Evolutionary conservation across 2,329 filamentous ascomycete genomes (phyloP).

Genomic region (Neopestalotiopsis clavispora): DNA sequence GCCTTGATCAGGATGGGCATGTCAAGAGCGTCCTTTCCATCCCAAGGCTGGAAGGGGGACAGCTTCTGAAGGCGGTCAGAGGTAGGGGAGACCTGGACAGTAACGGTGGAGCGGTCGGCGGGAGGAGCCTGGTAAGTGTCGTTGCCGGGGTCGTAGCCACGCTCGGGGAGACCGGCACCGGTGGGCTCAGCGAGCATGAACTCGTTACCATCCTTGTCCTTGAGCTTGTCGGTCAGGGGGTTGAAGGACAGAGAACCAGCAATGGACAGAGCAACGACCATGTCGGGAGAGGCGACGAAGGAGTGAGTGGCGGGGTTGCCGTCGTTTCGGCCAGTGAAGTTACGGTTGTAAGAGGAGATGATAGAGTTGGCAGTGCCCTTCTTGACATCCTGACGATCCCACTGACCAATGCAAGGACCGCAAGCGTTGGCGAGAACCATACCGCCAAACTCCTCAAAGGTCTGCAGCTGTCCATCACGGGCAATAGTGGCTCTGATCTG

Average conservation of each 20-base stretch:
- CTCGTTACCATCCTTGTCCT: slow-evolving; percentile 95
- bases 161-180: slow-evolving; percentile 78
- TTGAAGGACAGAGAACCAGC: slow-evolving; percentile 92
- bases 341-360: slow-evolving; percentile 98
- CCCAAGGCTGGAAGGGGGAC: slow-evolving; percentile 83
- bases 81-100: slow-evolving; percentile 82
- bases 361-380: slow-evolving; percentile 97
- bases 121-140: slow-evolving; percentile 98
- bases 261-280: slow-evolving; percentile 85
- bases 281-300: slow-evolving; percentile 88
- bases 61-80: slow-evolving; percentile 96
- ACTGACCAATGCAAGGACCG: slow-evolving; percentile 91
- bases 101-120: slow-evolving; percentile 72
- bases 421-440: slow-evolving; percentile 95
- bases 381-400: slow-evolving; percentile 91
- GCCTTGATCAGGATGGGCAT: slow-evolving; percentile 96
- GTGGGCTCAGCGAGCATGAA: slow-evolving; percentile 84
- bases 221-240: slow-evolving; percentile 88
- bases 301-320: slow-evolving; percentile 94
- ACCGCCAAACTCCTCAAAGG: slow-evolving; percentile 95
- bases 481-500: slow-evolving; percentile 94
- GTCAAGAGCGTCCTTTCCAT: slow-evolving; percentile 85
- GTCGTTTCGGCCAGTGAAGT: slow-evolving; percentile 98
- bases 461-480: slow-evolving; percentile 88
- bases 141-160: slow-evolving; percentile 87